Base-by-base conservation (phyloP, 176 grass and related monocot genomes). In the Juncus inflexus region DNA sequence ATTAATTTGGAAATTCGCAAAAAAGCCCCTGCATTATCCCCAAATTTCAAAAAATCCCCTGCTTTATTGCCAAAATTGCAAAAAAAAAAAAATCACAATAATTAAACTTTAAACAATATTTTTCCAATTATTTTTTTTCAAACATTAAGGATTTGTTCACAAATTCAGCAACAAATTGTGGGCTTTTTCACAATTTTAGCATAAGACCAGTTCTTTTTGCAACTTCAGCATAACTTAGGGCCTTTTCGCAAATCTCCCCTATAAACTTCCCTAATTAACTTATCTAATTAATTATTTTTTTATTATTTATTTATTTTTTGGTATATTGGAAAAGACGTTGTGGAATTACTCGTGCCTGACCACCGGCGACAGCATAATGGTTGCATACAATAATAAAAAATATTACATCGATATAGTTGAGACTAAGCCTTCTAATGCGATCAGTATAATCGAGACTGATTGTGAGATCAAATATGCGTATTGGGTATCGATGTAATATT, bases 401-500 rank as follows among this genome's bases (percentile, higher is more conserved):
- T 99, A 99, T 56, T 99, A 92, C 47, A 99, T 99, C 74, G 88
- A 99, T 78, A 99, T 99, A 77, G 85, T 99, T 43, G 89, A 99
- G 86, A 86, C 88, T 73, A 99, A 99, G 62, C 94, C 94, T 66
- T 82, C 88, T 28, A 63, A 62, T 70, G 94, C 88, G 77, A 86
- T 99, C 16, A 99, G 85, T 67, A 92, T 99, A 60, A 99, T 99
- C 64, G 94, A 99, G 75, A 99, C 94, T 13, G 94, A 99, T 60
- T 99, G 94, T 78, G 94, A 99, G 80, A 88, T 99, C 63, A 88
- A 99, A 74, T 99, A 92, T 78, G 94, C 94, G 88, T 99, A 71
- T 99, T 88, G 64, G 74, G 92, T 99, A 78, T 99, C 88, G 74
- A 99, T 99, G 47, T 92, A 99, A 56, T 99, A 99, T 53, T 99